Base-by-base conservation (phyloP, 495 filamentous ascomycete species). In the Letharia lupina region DNA sequence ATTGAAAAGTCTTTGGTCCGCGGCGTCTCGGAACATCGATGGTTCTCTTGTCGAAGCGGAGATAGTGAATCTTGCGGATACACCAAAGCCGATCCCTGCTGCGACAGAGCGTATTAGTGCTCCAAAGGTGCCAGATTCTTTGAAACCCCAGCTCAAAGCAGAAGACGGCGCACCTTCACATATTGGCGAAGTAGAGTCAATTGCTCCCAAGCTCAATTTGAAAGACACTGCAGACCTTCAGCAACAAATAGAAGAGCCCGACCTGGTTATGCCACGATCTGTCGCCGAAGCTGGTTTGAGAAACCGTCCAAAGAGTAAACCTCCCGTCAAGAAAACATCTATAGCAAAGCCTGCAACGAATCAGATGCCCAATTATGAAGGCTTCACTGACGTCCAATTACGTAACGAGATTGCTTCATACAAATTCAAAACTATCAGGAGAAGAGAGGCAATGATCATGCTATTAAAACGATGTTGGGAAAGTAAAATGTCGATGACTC, bases 341-440 rank as follows among this genome's bases (percentile, higher is more conserved):
- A 20, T 5, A 20, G 45, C 50, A 61, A 69, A 62, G 50, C 10
- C 48, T 42, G 33, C 63, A 28, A 63, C 64, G 60, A 71, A 70
- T 37, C 54, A 63, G 62, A 82, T 78, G 79, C 89, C 89, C 28
- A 83, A 86, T 58, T 93, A 82, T 65, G 79, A 80, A 66, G 78
- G 83, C 4, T 87, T 83, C 64, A 87, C 85, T 20, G 87, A 89
- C 65, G 74, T 79, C 18, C 81, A 89, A 62, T 76, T 95, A 50
- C 77, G 83, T 9, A 84, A 81, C 61, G 83, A 87, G 68, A 73
- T 93, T 47, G 70, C 81, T 6, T 77, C 79, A 0, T 91, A 86
- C 70, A 88, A 87, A 0, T 91, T 94, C 76, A 95, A 94, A 72
- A 77, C 87, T 1, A 77, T 93, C 1, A 91, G 85, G 71, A 84